Base-by-base conservation (phyloP, 2,329 filamentous ascomycete genomes). In the Pseudocercospora eumusae region DNA sequence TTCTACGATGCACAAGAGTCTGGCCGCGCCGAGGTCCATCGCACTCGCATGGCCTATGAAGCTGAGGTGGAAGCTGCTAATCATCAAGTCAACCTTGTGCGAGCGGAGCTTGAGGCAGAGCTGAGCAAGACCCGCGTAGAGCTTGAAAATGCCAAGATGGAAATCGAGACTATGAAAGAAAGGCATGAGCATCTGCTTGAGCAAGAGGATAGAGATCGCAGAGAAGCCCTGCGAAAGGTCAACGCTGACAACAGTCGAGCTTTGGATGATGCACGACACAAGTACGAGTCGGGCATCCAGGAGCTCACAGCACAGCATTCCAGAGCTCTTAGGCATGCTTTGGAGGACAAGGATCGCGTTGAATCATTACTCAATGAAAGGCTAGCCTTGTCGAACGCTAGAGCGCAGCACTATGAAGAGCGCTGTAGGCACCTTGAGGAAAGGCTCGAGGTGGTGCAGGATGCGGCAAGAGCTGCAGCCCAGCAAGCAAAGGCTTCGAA, bases 361-460 rank as follows among this genome's bases (percentile, higher is more conserved):
- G 92, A 96, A 75, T 84, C 88, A 65, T 89, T 93, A 74, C 84
- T 96, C 47, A 84, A 89, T 53, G 92, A 97, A 72, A 88, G 90
- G 25, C 84, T 98, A 59, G 88, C 86, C 66, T 83, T 98, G 60
- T 91, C 92, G 0, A 86, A 93, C 8, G 91, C 92, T 60, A 96
- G 93, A 81, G 86, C 89, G 3, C 87, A 92, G 69, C 90, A 96
- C 74, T 85, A 96, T 21, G 89, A 96, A 74, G 93, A 97, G 70
- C 91, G 91, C 69, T 85, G 97, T 25, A 78, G 84, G 4, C 90
- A 96, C 70, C 82, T 98, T 1, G 92, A 97, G 75, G 93, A 97
- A 75, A 93, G 92, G 76, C 84, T 99, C 15, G 89, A 96, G 69
- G 90, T 98, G 69, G 89, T 93, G 23, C 93, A 93, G 74, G 87